A percentile compares a stretch with the other conserved stretches of the same genome.
Conservation (phyloP, 352 stramenopile species). For the Phytophthora fragariae region DNA sequence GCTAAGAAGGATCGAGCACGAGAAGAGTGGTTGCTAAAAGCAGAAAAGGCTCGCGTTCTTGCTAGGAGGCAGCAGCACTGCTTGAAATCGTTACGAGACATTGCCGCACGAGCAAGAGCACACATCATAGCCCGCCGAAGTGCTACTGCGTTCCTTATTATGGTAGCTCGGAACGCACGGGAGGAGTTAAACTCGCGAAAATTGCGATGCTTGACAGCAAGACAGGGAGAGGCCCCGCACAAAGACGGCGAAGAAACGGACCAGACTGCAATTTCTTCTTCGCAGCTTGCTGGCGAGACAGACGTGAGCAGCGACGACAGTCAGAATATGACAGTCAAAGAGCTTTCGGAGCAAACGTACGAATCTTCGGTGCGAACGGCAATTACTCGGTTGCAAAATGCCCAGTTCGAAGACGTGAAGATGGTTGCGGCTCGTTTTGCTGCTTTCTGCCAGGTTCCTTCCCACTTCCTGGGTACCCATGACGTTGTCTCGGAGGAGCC, state of each 20-base stretch:
- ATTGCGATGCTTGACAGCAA: slow-evolving; percentile 17
- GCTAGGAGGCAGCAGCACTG: slow-evolving; percentile 60
- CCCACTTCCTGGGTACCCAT: slow-evolving; percentile 11
- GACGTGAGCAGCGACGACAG: not conserved
- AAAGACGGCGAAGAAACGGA: not conserved
- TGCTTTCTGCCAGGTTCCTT: slow-evolving; percentile 41
- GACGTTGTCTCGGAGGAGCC: not conserved
- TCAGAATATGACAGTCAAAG: slow-evolving; percentile 11
- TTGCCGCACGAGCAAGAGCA: slow-evolving; percentile 46
- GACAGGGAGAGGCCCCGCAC: not conserved
- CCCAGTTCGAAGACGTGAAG: slow-evolving; percentile 42
- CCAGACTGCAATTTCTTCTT: not conserved
- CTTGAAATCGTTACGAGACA: slow-evolving; percentile 52
- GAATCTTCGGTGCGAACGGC: slow-evolving; percentile 28
- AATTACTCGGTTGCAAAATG: slow-evolving; percentile 34
- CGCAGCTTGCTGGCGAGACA: not conserved
- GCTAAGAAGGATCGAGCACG: slow-evolving; percentile 34
- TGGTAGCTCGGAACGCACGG: slow-evolving; percentile 36
- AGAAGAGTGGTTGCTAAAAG: slow-evolving; percentile 49
- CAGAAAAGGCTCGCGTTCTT: slow-evolving; percentile 55
- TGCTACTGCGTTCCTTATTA: slow-evolving; percentile 27
- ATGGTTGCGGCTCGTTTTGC: slow-evolving; percentile 40
- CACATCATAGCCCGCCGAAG: slow-evolving; percentile 37
- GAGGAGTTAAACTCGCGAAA: slow-evolving; percentile 23
- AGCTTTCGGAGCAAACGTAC: slow-evolving; percentile 30